phyloP scores from a whole-genome alignment of 805 yeast species.

The Myxozyma melibiosi region DNA sequence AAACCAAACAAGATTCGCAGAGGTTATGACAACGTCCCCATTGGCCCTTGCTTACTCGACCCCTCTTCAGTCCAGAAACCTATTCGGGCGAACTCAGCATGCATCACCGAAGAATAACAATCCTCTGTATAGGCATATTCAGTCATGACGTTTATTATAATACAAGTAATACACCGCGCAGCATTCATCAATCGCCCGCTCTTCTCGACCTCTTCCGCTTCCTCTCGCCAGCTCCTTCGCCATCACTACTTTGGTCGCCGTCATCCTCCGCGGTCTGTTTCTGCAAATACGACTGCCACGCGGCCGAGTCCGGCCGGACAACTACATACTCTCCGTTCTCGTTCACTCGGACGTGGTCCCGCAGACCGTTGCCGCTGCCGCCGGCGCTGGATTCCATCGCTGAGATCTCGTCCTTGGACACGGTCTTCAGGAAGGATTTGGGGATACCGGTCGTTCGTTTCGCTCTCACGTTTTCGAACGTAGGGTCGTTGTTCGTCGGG shows the following conservation, averaged over 20 bases:
- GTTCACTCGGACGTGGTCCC: constrained; percentile 66
- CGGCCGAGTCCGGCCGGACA: constrained; percentile 81
- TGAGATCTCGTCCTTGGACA: constrained; percentile 65
- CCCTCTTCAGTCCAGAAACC: no score
- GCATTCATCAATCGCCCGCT: no score
- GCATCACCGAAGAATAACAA: no score
- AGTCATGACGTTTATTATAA: no score
- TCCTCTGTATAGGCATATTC: no score
- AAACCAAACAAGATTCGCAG: no score
- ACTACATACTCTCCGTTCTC: constrained; percentile 95
- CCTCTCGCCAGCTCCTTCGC: constrained; percentile 3
- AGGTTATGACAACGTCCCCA: no score
- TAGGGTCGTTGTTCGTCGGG: constrained; percentile 91
- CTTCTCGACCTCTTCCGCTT: constrained; percentile 5
- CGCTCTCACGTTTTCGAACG: constrained; percentile 88
- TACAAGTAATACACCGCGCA: no score
- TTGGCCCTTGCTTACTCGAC: no score
- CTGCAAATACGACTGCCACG: constrained; percentile 33
- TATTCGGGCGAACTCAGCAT: no score
- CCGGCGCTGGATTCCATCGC: constrained; percentile 53
- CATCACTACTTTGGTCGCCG: constrained; percentile 8
- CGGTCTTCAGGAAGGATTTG: constrained; percentile 81
- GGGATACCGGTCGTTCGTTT: constrained; percentile 98
- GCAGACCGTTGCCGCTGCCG: constrained; percentile 3
- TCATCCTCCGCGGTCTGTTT: constrained; percentile 22